These are phyloP conservation scores for Penicillium sumatraense DNA, from an alignment of 2,329 filamentous ascomycete species.

Conservation along the genomic window DNA sequence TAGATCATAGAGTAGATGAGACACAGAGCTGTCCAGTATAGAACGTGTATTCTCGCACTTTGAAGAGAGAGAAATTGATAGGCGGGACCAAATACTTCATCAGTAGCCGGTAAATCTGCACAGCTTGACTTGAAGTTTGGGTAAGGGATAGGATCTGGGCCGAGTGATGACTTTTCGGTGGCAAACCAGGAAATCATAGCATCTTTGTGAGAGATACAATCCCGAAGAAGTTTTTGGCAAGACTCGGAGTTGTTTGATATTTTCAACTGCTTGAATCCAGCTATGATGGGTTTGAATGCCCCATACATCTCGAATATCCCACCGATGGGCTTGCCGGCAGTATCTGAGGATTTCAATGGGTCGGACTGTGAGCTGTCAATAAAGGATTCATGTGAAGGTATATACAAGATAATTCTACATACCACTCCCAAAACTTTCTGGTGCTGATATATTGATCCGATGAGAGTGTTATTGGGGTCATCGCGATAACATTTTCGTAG, in stretches of 20 bases:
- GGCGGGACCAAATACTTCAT: not conserved
- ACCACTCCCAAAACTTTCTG: not conserved
- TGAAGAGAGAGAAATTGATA: not conserved
- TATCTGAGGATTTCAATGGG: not conserved
- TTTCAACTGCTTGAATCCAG: not conserved
- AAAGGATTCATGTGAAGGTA: not conserved
- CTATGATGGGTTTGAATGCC: not conserved
- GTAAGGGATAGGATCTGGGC: not conserved
- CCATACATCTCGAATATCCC: not conserved
- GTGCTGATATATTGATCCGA: not conserved
- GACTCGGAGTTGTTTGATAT: not conserved
- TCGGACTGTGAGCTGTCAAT: not conserved
- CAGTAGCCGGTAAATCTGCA: not conserved
- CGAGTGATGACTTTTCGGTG: not conserved
- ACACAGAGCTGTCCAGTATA: not conserved
- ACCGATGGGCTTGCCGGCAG: not conserved
- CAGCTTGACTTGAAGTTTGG: conserved; percentile 1
- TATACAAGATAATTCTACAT: not conserved
- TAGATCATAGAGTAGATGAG: not conserved
- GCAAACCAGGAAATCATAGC: not conserved
- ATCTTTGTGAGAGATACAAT: conserved; percentile 1
- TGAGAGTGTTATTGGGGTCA: not conserved
- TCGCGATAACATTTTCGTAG: not conserved
- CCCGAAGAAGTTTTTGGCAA: not conserved
- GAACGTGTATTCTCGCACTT: not conserved